Evolutionary conservation across 2,329 filamentous ascomycete genomes (phyloP).

Genomic region (Neodidymelliopsis sp.): DNA sequence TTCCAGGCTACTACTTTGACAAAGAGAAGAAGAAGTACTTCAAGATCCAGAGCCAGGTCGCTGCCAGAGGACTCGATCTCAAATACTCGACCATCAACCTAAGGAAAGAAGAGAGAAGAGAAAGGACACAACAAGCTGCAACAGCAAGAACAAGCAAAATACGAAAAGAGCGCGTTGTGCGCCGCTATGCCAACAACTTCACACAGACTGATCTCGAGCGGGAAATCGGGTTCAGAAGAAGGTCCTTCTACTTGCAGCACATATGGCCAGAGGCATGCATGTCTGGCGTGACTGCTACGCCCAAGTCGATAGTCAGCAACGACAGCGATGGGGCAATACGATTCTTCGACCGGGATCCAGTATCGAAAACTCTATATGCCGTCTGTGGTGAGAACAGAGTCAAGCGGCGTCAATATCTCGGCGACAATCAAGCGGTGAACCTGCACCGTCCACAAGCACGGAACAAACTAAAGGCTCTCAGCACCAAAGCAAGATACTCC

Average conservation of each 20-base stretch:
- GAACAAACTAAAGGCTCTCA: conserved; percentile 3
- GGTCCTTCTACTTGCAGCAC: conserved; percentile 26
- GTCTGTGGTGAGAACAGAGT: conserved; percentile 35
- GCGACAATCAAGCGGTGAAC: conserved; percentile 3
- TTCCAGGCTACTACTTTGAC: conserved; percentile 60
- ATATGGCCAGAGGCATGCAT: conserved; percentile 40
- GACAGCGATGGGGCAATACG: conserved; percentile 20
- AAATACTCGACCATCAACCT: conserved; percentile 55
- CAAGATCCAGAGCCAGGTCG: conserved; percentile 51
- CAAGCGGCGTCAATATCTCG: conserved; percentile 18
- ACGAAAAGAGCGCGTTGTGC: conserved; percentile 35
- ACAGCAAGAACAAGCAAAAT: conserved; percentile 19
- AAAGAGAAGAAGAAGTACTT: conserved; percentile 60
- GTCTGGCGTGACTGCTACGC: conserved; percentile 18
- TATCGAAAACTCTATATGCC: conserved; percentile 32
- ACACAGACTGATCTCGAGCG: conserved; percentile 31
- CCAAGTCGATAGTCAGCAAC: conserved; percentile 19
- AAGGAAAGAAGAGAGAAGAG: conserved; percentile 43
- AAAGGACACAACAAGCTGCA: conserved; percentile 20
- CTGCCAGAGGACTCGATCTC: conserved; percentile 39
- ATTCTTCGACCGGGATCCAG: conserved; percentile 39
- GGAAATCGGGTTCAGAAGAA: conserved; percentile 36
- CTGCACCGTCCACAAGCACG: background rate
- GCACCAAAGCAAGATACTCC: conserved; percentile 21
- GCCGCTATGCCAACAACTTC: conserved; percentile 27